Evolutionary conservation across 495 filamentous ascomycete species (phyloP), one percentile per base, ranked within the genome.

Genomic region (Aspergillus panamensis): DNA sequence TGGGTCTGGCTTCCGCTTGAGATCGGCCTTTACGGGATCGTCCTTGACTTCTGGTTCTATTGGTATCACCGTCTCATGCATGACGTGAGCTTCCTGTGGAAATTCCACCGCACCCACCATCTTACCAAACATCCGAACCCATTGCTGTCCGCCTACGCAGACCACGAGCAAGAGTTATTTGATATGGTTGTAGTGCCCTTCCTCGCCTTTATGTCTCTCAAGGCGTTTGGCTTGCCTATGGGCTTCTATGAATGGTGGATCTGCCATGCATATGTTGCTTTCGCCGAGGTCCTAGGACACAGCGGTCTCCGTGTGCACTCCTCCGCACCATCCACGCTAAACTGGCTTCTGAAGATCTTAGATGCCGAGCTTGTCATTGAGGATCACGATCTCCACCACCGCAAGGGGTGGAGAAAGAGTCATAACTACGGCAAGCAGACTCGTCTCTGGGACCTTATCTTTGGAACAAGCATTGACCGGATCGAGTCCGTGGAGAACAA

Each of bases 31-130:
- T 77, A 77, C 45, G 72, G 69, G 4, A 69, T 75, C 17, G 61
- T 77, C 20, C 74, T 77, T 53, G 73, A 77, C 60, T 77, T 77
- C 53, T 77, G 73, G 73, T 77, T 73, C 64, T 77, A 77, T 58
- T 73, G 71, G 69, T 77, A 74, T 21, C 74, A 77, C 54, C 72
- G 72, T 4, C 52, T 71, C 7, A 75, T 75, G 74, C 74, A 77
- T 50, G 74, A 77, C 53, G 66, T 73, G 51, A 43, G 57, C 55
- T 70, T 68, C 43, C 62, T 77, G 0, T 77, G 74, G 74, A 72
- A 69, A 51, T 77, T 66, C 60, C 74, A 77, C 59, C 67, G 74
- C 44, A 77, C 74, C 4, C 74, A 77, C 63, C 74, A 77, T 54
- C 64, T 77, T 7, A 77, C 74, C 40, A 77, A 77, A 43, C 73